phyloP scores from a whole-genome alignment of 805 yeast genomes.

The Tetrapisispora arboricola region DNA sequence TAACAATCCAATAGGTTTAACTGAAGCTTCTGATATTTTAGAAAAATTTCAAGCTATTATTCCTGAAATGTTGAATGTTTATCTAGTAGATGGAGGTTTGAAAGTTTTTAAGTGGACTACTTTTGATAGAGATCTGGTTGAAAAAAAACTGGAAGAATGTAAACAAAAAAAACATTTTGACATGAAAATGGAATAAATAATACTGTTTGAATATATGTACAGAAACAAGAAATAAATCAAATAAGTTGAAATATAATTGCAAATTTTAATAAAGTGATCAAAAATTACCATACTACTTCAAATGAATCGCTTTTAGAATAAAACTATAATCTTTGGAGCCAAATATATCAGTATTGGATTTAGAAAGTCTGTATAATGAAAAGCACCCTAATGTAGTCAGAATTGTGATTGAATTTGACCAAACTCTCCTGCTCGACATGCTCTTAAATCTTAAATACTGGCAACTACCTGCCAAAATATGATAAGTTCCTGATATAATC shows the following conservation, averaged over 20 bases:
- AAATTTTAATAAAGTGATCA: too few species aligned
- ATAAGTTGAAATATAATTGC: background rate
- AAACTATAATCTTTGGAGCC: conserved; percentile 8
- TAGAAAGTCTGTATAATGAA: conserved; percentile 12
- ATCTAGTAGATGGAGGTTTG: conserved; percentile 20
- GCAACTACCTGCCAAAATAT: conserved; percentile 17
- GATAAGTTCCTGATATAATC: conserved; percentile 17
- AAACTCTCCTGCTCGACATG: conserved; percentile 10
- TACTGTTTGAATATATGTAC: background rate
- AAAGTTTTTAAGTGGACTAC: conserved; percentile 24
- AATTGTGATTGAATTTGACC: conserved; percentile 11
- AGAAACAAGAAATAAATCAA: too few species aligned
- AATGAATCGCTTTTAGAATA: conserved; percentile 5
- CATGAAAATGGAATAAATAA: background rate
- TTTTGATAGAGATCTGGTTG: conserved; percentile 11
- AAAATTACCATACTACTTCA: too few species aligned
- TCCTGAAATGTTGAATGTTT: conserved; percentile 10
- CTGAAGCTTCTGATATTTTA: conserved; percentile 21
- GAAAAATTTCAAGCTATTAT: conserved; percentile 13
- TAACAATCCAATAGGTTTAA: conserved; percentile 25
- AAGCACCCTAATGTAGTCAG: conserved; percentile 10
- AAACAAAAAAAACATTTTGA: background rate
- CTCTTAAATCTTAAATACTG: conserved; percentile 13
- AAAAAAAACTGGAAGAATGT: background rate
- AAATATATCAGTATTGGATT: background rate